Percentiles rank a stretch among this genome's conserved stretches.
phyloP scores from a whole-genome alignment of 169 alveolate species.

The Cryptosporidium baileyi region DNA sequence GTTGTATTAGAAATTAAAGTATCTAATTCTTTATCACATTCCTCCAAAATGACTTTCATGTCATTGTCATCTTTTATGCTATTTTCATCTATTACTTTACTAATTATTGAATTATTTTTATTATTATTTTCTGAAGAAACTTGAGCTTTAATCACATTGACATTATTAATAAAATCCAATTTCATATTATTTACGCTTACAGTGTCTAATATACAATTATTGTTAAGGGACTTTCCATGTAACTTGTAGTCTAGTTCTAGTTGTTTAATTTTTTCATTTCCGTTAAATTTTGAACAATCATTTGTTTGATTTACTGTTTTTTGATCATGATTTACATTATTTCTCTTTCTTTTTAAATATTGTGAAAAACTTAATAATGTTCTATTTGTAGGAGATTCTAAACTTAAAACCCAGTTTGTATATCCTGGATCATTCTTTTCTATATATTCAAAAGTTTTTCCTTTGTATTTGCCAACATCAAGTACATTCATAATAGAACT shows the following conservation, averaged over 20 bases:
- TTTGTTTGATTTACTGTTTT: not conserved
- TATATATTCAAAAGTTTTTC: constrained; percentile 37
- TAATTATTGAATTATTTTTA: not conserved
- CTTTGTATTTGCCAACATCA: constrained; percentile 66
- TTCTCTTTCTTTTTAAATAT: constrained; percentile 3
- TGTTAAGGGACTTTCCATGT: no score
- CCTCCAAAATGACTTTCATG: not conserved
- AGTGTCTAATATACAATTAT: not conserved
- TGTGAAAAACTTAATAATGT: constrained; percentile 36
- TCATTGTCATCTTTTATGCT: not conserved
- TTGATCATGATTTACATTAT: not conserved
- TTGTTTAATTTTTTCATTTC: not conserved
- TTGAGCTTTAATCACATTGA: not conserved
- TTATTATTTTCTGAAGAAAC: not conserved
- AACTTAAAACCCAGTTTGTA: constrained; percentile 57
- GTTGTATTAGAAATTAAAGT: constrained; percentile 8
- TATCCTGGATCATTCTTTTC: constrained; percentile 66
- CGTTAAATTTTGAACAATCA: no score
- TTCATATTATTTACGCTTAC: not conserved
- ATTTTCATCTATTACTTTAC: not conserved
- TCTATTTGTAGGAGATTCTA: constrained; percentile 44
- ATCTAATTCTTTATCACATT: constrained; percentile 19
- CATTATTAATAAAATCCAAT: not conserved
- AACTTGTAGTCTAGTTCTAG: no score
- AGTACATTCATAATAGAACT: constrained; percentile 25